Evolutionary conservation across 345 rosid species (phyloP).

Genomic region (Euphorbia peplus): DNA sequence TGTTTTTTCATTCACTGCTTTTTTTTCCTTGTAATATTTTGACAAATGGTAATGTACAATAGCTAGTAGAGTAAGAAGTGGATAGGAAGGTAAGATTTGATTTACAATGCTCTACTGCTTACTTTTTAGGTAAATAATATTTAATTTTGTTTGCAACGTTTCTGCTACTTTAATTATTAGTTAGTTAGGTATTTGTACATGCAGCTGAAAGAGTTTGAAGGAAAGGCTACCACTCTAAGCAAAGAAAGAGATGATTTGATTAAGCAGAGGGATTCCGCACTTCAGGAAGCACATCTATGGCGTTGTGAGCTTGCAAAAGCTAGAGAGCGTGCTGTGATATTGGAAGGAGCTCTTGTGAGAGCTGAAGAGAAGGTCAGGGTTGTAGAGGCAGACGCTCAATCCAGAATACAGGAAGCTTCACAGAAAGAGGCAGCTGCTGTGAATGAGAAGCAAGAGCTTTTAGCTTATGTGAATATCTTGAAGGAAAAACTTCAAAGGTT

Average conservation of each 20-base stretch:
- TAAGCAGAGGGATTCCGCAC: constrained; percentile 79
- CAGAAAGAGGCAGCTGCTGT: constrained; percentile 66
- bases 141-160: neutral
- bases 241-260: constrained; percentile 75
- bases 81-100: neutral
- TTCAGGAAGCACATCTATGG: constrained; percentile 93
- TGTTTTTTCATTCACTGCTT: neutral
- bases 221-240: constrained; percentile 47
- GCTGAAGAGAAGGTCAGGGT: constrained; percentile 93
- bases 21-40: neutral
- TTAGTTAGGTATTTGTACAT: constrained; percentile 20
- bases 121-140: neutral
- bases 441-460: constrained; percentile 88
- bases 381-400: constrained; percentile 68
- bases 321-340: constrained; percentile 80
- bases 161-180: constrained; percentile 10
- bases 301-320: constrained; percentile 97
- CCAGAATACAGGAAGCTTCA: constrained; percentile 74
- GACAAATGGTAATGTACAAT: neutral
- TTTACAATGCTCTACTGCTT: neutral
- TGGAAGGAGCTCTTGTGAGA: constrained; percentile 86
- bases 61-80: neutral
- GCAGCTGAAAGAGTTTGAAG: constrained; percentile 75
- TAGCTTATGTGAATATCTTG: constrained; percentile 71
- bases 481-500: constrained; percentile 93